These are phyloP conservation scores for Darksidea phi DNA, from an alignment of 495 filamentous ascomycete species.

Conservation along the genomic window DNA sequence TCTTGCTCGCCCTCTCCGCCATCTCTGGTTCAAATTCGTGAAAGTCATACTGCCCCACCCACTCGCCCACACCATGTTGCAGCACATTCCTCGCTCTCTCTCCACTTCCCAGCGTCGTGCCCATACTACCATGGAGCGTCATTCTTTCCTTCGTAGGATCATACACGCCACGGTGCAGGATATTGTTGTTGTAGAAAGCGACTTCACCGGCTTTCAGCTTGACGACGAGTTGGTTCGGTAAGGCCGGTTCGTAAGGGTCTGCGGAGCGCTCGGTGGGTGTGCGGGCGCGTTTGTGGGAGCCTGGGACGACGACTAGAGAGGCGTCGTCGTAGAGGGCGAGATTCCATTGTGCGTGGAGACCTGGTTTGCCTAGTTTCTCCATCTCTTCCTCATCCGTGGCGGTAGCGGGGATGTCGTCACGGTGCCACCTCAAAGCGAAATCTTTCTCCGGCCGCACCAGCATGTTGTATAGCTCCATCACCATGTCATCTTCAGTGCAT, in stretches of 20 bases:
- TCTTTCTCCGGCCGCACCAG: slow-evolving; percentile 64
- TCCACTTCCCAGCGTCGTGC: slow-evolving; percentile 54
- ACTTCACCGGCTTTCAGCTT: slow-evolving; percentile 67
- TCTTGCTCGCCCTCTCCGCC: slow-evolving; percentile 50
- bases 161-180: slow-evolving; percentile 79
- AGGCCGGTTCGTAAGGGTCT: slow-evolving; percentile 53
- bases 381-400: slow-evolving; percentile 58
- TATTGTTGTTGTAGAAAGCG: slow-evolving; percentile 87
- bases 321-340: slow-evolving; percentile 67
- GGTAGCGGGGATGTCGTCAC: slow-evolving; percentile 67
- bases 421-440: slow-evolving; percentile 74
- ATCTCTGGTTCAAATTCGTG: slow-evolving; percentile 48
- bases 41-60: slow-evolving; percentile 57
- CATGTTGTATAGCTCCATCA: slow-evolving; percentile 80
- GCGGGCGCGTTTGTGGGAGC: slow-evolving; percentile 63
- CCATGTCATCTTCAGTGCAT: slow-evolving; percentile 51
- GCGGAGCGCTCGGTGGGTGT: slow-evolving; percentile 64
- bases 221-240: slow-evolving; percentile 65
- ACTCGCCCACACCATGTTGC: slow-evolving; percentile 80
- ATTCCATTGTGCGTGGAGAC: slow-evolving; percentile 73
- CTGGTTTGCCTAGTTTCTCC: slow-evolving; percentile 33
- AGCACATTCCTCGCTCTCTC: slow-evolving; percentile 72
- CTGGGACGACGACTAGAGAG: slow-evolving; percentile 68
- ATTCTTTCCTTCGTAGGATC: slow-evolving; percentile 55
- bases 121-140: slow-evolving; percentile 81